Percentiles rank a stretch among this genome's conserved stretches.
Evolutionary conservation across 2,329 filamentous ascomycete species (phyloP).

Genomic region (Colletotrichum sp.): DNA sequence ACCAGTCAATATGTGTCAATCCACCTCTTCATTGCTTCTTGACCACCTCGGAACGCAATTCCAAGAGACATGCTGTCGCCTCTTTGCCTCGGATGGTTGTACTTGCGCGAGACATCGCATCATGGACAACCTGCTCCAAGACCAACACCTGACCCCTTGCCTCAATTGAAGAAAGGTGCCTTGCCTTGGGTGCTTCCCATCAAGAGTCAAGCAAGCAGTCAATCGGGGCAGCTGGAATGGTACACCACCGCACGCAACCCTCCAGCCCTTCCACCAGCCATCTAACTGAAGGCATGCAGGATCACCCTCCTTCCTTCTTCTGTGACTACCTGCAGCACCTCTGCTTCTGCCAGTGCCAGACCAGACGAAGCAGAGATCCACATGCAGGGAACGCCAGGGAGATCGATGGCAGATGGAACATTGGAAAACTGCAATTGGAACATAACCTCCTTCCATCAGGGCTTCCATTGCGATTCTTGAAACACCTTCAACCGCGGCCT

Average conservation of each 20-base stretch:
- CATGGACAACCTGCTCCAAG: background rate
- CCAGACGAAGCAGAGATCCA: conserved; percentile 11
- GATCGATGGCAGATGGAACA: conserved; percentile 1
- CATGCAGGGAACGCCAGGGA: background rate
- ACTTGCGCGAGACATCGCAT: background rate
- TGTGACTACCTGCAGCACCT: background rate
- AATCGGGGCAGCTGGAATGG: background rate
- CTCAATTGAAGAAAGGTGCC: background rate
- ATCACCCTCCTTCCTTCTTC: background rate
- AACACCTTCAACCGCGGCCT: background rate
- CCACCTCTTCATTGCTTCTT: background rate
- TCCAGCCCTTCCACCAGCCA: background rate
- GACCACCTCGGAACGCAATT: background rate
- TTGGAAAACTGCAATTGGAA: background rate
- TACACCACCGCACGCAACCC: background rate
- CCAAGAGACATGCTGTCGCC: background rate
- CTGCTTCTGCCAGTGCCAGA: background rate
- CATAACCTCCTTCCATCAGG: conserved; percentile 4
- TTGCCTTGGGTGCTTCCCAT: background rate
- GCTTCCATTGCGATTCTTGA: conserved; percentile 18
- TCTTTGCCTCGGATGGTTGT: background rate
- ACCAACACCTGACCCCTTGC: background rate
- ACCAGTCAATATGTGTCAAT: background rate
- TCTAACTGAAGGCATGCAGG: background rate
- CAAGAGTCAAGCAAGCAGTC: background rate